Evolutionary conservation across 2,329 filamentous ascomycete species (phyloP), one percentile per base, ranked within the genome.

Genomic region (Mollisia scopiformis): DNA sequence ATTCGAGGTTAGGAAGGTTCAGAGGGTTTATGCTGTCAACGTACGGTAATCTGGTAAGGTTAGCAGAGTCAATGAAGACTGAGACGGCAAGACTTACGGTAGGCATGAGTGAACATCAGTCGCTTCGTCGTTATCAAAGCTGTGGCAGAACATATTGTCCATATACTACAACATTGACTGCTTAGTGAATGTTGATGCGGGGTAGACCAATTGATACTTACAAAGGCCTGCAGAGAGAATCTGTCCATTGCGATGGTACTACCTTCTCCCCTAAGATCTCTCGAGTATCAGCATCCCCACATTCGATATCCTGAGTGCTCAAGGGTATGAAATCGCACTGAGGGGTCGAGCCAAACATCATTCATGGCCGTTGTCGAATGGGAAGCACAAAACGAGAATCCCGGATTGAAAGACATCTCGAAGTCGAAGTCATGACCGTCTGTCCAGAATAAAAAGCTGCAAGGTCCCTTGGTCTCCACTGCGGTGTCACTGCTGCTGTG

Each of bases 31-130:
- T 37, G 16, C 6, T 3, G 28, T 51, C 23, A 51, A 59, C 65
- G 25, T 64, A 69, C 65, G 67, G 39, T 66, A 69, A 57, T 69
- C 67, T 69, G 37, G 19, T 3, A 6, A 30, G 43, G 37, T 66
- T 62, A 69, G 63, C 43, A 57, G 11, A 52, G 31, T 51, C 19
- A n/a, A 16, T 13, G 35, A 35, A 55, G 43, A n/a, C n/a, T n/a
- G 11, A 5, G 1, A 21, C 6, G 41, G 19, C 16, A 4, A 13
- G 4, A 59, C 65, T 57, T 61, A 68, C 67, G 67, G 56, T 63
- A 69, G 16, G 52, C 58, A 62, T 69, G 58, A 23, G 53, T 62
- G 23, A 66, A 56, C 65, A 69, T 62, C 35, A 69, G 43, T 33
- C 39, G 54, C 49, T 69, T 69, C 30, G 64, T 64, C 1, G 65